These are phyloP conservation scores for Tubosaeta sp. DNA, from an alignment of 768 basidiomycete species.

Conservation along the genomic window DNA sequence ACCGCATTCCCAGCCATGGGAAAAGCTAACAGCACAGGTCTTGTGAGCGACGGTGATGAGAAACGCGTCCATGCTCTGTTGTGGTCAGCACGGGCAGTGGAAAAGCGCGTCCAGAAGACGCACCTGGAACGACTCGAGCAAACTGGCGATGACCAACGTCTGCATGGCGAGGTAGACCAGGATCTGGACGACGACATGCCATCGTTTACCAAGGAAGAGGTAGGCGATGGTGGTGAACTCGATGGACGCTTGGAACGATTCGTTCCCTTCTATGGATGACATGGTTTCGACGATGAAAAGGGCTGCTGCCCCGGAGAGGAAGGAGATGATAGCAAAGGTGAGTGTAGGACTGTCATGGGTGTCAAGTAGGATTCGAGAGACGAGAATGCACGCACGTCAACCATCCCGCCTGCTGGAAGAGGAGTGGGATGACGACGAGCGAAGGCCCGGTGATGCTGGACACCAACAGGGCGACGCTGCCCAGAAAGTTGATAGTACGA, in stretches of 20 bases:
- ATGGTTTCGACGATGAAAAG: conserved; percentile 20
- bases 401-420: conserved; percentile 27
- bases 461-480: conserved; percentile 25
- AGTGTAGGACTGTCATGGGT: conserved; percentile 11
- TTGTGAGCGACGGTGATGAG: conserved; percentile 23
- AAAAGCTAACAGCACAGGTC: conserved; percentile 23
- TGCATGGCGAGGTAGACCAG: conserved; percentile 21
- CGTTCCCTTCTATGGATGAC: conserved; percentile 26
- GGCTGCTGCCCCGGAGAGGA: conserved; percentile 18
- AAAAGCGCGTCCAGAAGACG: background rate
- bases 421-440: conserved; percentile 17
- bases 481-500: conserved; percentile 18
- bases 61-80: conserved; percentile 22
- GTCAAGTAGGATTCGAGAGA: background rate
- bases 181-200: conserved; percentile 19
- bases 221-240: conserved; percentile 25
- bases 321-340: conserved; percentile 13
- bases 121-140: conserved; percentile 25
- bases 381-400: conserved; percentile 14
- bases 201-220: conserved; percentile 23
- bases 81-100: background rate
- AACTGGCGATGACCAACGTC: conserved; percentile 20
- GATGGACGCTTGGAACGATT: conserved; percentile 19
- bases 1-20: conserved; percentile 21
- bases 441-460: conserved; percentile 24